Conservation (phyloP, 2,329 filamentous ascomycete species). For the Ramularia endophylla region DNA sequence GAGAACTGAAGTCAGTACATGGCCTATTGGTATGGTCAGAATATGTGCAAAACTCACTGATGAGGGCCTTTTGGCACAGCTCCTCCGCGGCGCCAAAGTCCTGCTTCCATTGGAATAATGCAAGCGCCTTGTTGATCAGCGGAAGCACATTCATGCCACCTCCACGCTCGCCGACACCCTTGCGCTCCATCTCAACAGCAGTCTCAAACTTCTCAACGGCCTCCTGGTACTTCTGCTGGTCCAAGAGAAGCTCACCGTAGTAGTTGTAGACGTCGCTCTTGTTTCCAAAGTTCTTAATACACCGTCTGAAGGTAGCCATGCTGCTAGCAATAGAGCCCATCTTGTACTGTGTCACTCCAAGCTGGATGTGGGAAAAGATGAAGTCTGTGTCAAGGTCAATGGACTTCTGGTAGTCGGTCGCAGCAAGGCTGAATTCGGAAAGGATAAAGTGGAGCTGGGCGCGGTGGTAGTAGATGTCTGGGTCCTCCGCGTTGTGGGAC, state of each 20-base stretch:
- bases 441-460: conserved; percentile 98
- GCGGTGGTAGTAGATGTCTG: conserved; percentile 98
- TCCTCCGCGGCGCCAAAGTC: conserved; percentile 93
- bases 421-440: conserved; percentile 83
- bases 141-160: conserved; percentile 97
- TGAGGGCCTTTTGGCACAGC: conserved; percentile 93
- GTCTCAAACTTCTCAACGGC: conserved; percentile 98
- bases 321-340: conserved; percentile 97
- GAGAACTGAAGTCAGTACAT: conserved; percentile 31
- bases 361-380: conserved; percentile 99
- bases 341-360: conserved; percentile 99
- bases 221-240: conserved; percentile 92
- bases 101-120: conserved; percentile 97
- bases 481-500: conserved; percentile 77
- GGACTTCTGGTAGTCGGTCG: conserved; percentile 98
- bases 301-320: conserved; percentile 96
- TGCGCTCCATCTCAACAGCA: conserved; percentile 98
- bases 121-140: conserved; percentile 96
- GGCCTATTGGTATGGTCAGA: background rate
- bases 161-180: conserved; percentile 62
- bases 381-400: conserved; percentile 94
- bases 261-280: conserved; percentile 99
- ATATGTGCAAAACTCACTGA: conserved; percentile 59
- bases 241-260: conserved; percentile 92
- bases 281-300: conserved; percentile 97